These are phyloP conservation scores for Rhynchosporium agropyri DNA, from an alignment of 2,329 filamentous ascomycete genomes.

Conservation along the genomic window DNA sequence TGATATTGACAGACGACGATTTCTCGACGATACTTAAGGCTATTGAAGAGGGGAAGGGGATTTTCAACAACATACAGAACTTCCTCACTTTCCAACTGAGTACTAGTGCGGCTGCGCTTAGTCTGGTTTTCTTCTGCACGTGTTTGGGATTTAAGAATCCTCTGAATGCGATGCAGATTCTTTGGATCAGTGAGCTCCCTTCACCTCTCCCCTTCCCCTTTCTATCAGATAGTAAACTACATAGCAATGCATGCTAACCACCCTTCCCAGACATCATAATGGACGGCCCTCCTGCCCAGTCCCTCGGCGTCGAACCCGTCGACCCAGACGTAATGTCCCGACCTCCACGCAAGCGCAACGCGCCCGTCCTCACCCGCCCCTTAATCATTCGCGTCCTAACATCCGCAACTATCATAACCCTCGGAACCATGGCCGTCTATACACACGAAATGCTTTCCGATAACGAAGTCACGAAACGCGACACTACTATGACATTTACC, in stretches of 20 bases:
- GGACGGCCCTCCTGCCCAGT: slow-evolving; percentile 97
- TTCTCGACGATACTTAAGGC: slow-evolving; percentile 90
- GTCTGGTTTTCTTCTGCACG: slow-evolving; percentile 89
- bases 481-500: slow-evolving; percentile 99
- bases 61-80: slow-evolving; percentile 99
- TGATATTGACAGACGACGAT: slow-evolving; percentile 88
- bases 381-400: slow-evolving; percentile 85
- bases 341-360: slow-evolving; percentile 82
- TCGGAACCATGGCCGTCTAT: slow-evolving; percentile 90
- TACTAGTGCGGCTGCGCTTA: slow-evolving; percentile 91
- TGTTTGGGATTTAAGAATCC: slow-evolving; percentile 93
- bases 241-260: slow-evolving; percentile 21
- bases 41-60: slow-evolving; percentile 98
- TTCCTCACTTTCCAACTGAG: slow-evolving; percentile 98
- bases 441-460: slow-evolving; percentile 86
- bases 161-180: slow-evolving; percentile 98
- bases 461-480: slow-evolving; percentile 81
- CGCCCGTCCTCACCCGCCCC: slow-evolving; percentile 84
- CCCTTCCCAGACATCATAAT: slow-evolving; percentile 83
- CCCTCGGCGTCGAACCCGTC: slow-evolving; percentile 91
- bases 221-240: too few relatives aligned
- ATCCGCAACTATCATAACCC: slow-evolving; percentile 86
- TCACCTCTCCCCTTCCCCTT: too few relatives aligned
- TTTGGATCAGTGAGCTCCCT: slow-evolving; percentile 87
- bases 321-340: slow-evolving; percentile 93